Base-by-base conservation (phyloP, 2,329 filamentous ascomycete genomes). In the Alternaria incomplexa region DNA sequence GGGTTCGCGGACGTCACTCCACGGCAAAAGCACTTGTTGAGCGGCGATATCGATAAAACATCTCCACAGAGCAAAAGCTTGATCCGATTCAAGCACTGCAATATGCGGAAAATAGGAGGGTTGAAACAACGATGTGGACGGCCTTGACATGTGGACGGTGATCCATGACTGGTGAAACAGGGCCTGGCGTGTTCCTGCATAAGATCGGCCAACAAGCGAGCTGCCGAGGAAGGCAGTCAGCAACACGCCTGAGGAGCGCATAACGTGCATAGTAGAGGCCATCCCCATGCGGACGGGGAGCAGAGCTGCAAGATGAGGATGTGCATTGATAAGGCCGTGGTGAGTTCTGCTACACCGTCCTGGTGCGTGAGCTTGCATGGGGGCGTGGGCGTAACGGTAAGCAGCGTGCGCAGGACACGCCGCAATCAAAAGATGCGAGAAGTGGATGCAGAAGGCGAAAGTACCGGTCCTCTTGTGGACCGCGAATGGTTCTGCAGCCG, bases 341-440 rank as follows among this genome's bases (percentile, higher is more conserved):
- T 47, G n/a, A 50, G 22, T 22, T 47, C 36, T 17, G 30, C n/a
- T 50, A 51, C 28, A 36, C 45, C 28, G 13, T n/a, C 11, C 4
- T 11, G 30, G 48, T 30, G 48, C 28, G 48, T 36, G 48, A 32
- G 26, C 48, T 51, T 36, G 48, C 17, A 51, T 32, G 48, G 17
- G 36, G 48, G 28, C 36, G 45, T 45, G 28, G 13, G 47, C 46
- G 51, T 43, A 23, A 30, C 40, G 28, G 25, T 36, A 43, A 50
- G 53, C 30, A 48, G 61, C 36, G 22, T 44, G 46, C 15, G 48
- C 13, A 23, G n/a, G 40, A 48, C 17, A 51, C 22, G 40, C 43
- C 36, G 56, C 51, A 61, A 62, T 65, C 62, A 62, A 57, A 62
- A 25, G 47, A 52, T 48, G 57, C 52, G 53, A 60, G 51, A 59